Percentiles rank a stretch among this genome's conserved stretches.
Evolutionary conservation across 495 filamentous ascomycete species (phyloP).

Genomic region (Filosporella fistucella): DNA sequence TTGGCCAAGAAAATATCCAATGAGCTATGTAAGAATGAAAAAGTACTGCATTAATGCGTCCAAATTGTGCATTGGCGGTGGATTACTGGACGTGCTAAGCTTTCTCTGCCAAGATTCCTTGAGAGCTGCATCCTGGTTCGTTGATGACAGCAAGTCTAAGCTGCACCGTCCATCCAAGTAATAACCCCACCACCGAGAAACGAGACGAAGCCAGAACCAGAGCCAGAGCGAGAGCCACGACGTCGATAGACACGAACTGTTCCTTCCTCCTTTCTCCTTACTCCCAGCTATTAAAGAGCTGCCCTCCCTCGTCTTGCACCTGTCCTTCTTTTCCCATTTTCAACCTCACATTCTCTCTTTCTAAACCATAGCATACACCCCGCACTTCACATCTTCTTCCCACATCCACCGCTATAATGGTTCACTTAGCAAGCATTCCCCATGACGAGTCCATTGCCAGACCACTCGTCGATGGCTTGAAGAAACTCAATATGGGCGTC

Average conservation of each 20-base stretch:
- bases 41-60: no score
- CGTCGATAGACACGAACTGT: no score
- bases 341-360: not conserved
- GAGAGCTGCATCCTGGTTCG: constrained; percentile 16
- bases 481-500: constrained; percentile 37
- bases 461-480: constrained; percentile 36
- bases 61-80: no score
- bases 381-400: not conserved
- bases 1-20: no score
- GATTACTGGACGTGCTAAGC: constrained; percentile 11
- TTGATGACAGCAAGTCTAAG: no score
- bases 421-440: constrained; percentile 57
- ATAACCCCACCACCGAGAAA: not conserved
- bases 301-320: not conserved
- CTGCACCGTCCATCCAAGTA: not conserved
- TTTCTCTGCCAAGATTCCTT: constrained; percentile 21
- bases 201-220: no score
- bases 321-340: not conserved
- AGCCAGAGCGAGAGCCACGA: no score
- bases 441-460: constrained; percentile 40
- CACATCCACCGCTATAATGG: constrained; percentile 47
- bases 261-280: constrained; percentile 4
- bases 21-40: no score
- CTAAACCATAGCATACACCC: not conserved
- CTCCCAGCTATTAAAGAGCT: no score